phyloP scores from a whole-genome alignment of 306 rosid genomes.

The Dalbergia cultrata region DNA sequence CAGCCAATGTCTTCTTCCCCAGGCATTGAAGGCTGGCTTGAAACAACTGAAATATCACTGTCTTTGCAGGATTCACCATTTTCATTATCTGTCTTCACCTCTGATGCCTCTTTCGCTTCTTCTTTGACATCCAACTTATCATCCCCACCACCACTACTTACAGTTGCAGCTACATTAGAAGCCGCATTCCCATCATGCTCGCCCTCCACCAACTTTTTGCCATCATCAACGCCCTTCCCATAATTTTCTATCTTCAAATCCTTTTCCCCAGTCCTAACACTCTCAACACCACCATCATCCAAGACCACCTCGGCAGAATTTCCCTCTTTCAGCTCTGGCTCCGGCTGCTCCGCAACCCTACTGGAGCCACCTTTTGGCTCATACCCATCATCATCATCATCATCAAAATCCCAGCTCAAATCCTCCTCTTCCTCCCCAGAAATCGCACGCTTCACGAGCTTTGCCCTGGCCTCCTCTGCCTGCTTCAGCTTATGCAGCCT shows the following conservation, averaged over 20 bases:
- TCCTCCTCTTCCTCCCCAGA: conserved; percentile 83
- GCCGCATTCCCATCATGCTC: conserved; percentile 39
- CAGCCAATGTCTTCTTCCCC: conserved; percentile 91
- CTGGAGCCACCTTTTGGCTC: conserved; percentile 52
- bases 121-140: conserved; percentile 51
- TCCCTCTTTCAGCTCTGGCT: conserved; percentile 33
- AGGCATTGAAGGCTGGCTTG: conserved; percentile 74
- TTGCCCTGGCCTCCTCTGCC: conserved; percentile 81
- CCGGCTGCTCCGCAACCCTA: conserved; percentile 30
- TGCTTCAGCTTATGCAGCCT: conserved; percentile 73
- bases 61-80: conserved; percentile 72
- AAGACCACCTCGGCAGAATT: conserved; percentile 23
- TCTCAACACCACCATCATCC: conserved; percentile 36
- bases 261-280: conserved; percentile 37
- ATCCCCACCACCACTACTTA: conserved; percentile 46
- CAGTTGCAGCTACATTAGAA: conserved; percentile 46
- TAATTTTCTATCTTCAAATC: conserved; percentile 45
- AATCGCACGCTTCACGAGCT: conserved; percentile 82
- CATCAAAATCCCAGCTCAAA: conserved; percentile 95
- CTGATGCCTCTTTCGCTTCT: conserved; percentile 53
- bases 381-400: conserved; percentile 55
- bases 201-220: conserved; percentile 39
- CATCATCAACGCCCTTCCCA: conserved; percentile 40
- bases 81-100: conserved; percentile 62
- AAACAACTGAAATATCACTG: conserved; percentile 86